Conservation (phyloP, 176 grass and related monocot species). For the Themeda triandra region DNA sequence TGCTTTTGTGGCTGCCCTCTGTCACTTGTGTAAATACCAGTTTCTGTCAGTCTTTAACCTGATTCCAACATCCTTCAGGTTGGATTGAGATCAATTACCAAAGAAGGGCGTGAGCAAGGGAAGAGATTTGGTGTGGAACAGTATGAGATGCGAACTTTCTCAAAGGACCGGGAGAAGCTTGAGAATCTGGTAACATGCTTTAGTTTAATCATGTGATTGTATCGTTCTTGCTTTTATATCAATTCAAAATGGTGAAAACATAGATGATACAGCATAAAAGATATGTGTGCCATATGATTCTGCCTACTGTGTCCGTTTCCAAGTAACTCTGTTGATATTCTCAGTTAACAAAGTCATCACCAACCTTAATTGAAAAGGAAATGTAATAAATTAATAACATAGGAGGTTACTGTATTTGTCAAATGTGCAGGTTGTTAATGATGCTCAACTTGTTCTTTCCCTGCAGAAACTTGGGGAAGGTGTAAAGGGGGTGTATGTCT, state of each 20-base stretch:
- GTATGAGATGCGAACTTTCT: constrained; percentile 96
- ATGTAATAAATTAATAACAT: background rate
- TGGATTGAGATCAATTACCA: constrained; percentile 87
- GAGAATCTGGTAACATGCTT: constrained; percentile 67
- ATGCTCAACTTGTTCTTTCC: background rate
- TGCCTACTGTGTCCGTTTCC: background rate
- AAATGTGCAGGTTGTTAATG: background rate
- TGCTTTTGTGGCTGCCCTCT: background rate
- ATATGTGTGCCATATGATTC: background rate
- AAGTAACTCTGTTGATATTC: background rate
- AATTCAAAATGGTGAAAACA: background rate
- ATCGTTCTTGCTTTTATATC: background rate
- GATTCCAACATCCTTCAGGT: constrained; percentile 46
- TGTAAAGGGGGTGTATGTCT: constrained; percentile 88
- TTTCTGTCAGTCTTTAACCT: background rate
- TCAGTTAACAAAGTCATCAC: background rate
- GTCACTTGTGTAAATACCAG: background rate
- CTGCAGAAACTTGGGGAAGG: constrained; percentile 96
- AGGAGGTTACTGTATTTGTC: background rate
- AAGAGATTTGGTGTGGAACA: constrained; percentile 95
- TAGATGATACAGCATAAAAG: background rate
- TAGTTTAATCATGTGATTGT: background rate
- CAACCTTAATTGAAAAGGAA: background rate
- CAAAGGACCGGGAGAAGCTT: constrained; percentile 63
- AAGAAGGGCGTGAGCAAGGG: constrained; percentile 93